phyloP scores from a whole-genome alignment of 352 stramenopile genomes.

The Phytopythium cucurbitacearum region DNA sequence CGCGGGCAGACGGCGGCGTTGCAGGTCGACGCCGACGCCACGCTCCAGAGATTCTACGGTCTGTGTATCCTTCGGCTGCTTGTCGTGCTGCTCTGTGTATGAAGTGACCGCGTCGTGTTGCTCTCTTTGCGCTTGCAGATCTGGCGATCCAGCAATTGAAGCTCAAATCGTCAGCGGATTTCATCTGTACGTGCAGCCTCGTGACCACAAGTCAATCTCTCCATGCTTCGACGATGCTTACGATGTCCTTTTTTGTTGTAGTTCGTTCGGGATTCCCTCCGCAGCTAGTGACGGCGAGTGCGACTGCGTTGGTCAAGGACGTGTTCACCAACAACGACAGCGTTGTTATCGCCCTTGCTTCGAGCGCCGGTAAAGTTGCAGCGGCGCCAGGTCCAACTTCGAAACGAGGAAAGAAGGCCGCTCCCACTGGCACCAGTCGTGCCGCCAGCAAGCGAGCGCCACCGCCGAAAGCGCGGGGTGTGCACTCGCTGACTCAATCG shows the following conservation, averaged over 20 bases:
- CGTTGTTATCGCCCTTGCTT: conserved; percentile 41
- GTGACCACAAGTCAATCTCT: not conserved
- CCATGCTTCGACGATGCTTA: not conserved
- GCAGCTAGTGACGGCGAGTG: conserved; percentile 27
- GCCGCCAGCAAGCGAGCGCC: conserved; percentile 10
- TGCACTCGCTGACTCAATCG: conserved; percentile 40
- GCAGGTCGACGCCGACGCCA: conserved; percentile 31
- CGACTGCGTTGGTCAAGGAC: conserved; percentile 32
- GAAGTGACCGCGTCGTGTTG: not conserved
- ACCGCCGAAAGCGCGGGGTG: conserved; percentile 18
- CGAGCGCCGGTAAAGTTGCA: conserved; percentile 7
- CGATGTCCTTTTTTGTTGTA: conserved; percentile 12
- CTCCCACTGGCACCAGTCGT: conserved; percentile 4
- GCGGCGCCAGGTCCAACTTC: not conserved
- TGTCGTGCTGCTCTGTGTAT: not conserved
- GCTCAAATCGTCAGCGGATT: conserved; percentile 33
- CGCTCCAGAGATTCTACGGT: conserved; percentile 50
- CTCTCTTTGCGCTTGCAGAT: conserved; percentile 18
- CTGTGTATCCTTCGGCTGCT: conserved; percentile 7
- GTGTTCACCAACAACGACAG: conserved; percentile 67
- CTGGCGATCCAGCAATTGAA: conserved; percentile 34
- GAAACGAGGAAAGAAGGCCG: conserved; percentile 1
- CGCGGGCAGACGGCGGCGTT: conserved; percentile 53
- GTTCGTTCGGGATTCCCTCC: conserved; percentile 72
- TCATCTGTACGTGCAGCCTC: conserved; percentile 40